Evolutionary conservation across 352 stramenopile species (phyloP).

Genomic region (Pilasporangium apinafurcum): DNA sequence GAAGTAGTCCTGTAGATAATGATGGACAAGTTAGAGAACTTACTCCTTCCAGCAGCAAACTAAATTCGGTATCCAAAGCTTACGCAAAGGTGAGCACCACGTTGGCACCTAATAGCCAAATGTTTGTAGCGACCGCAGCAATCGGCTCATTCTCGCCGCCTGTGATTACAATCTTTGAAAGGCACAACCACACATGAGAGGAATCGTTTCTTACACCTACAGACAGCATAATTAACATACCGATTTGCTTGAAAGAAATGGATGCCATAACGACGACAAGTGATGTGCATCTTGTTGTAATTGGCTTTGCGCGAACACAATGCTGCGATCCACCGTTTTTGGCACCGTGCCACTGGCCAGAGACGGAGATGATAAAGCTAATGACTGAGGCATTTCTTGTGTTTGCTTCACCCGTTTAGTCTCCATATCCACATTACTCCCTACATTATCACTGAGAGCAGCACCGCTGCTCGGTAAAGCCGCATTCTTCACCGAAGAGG

Average conservation of each 20-base stretch:
- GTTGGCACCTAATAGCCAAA: conserved; percentile 63
- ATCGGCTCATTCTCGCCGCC: conserved; percentile 45
- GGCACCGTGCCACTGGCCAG: too few species aligned
- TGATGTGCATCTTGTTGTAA: conserved; percentile 17
- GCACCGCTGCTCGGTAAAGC: too few species aligned
- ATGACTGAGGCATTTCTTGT: too few species aligned
- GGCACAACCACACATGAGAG: not conserved
- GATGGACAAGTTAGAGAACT: too few species aligned
- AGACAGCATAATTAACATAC: conserved; percentile 14
- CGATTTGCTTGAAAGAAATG: conserved; percentile 46
- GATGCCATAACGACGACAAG: conserved; percentile 25
- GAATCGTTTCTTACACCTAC: not conserved
- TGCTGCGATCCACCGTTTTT: too few species aligned
- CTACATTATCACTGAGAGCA: too few species aligned
- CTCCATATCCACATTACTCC: too few species aligned
- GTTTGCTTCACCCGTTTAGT: too few species aligned
- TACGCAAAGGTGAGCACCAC: conserved; percentile 65
- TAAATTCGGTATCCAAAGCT: conserved; percentile 5
- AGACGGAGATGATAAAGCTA: too few species aligned
- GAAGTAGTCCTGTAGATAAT: conserved; percentile 19
- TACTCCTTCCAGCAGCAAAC: too few species aligned
- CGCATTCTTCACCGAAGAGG: too few species aligned
- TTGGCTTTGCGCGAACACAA: conserved; percentile 6
- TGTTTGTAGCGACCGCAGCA: conserved; percentile 37
- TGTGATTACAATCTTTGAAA: conserved; percentile 57